phyloP scores from a whole-genome alignment of 2,329 filamentous ascomycete species.

The Huntiella bhutanensis region DNA sequence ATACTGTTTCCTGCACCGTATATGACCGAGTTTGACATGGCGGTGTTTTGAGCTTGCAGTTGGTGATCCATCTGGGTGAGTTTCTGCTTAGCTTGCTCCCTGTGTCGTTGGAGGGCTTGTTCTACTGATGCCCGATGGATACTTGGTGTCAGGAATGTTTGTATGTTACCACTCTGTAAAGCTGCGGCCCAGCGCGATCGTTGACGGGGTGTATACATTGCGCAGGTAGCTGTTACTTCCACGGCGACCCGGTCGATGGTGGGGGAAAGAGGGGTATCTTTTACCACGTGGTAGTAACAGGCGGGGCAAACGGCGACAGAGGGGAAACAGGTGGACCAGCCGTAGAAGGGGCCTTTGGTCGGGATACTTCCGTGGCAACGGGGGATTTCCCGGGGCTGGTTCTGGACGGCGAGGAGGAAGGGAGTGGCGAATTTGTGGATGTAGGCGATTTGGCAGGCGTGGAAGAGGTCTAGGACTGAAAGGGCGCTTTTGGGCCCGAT shows the following conservation, averaged over 20 bases:
- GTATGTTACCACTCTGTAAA: conserved; percentile 16
- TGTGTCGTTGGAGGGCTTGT: conserved; percentile 13
- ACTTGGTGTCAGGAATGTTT: conserved; percentile 16
- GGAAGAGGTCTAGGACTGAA: conserved; percentile 15
- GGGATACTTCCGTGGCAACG: conserved; percentile 17
- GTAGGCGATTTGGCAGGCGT: conserved; percentile 18
- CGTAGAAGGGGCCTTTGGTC: conserved; percentile 17
- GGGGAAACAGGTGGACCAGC: conserved; percentile 17
- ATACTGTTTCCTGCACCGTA: conserved; percentile 19
- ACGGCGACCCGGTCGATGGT: conserved; percentile 14
- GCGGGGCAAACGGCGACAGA: conserved; percentile 17
- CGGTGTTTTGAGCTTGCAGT: conserved; percentile 11
- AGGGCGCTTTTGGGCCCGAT: conserved; percentile 14
- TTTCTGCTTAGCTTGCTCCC: conserved; percentile 17
- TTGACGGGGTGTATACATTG: conserved; percentile 22
- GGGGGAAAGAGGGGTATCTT: conserved; percentile 15
- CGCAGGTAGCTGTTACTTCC: conserved; percentile 17
- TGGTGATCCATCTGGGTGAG: conserved; percentile 19
- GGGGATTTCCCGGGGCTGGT: not conserved
- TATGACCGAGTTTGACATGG: conserved; percentile 18
- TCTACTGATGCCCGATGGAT: no score
- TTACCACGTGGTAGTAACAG: conserved; percentile 19
- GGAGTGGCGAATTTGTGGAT: conserved; percentile 14
- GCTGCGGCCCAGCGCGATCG: conserved; percentile 18
- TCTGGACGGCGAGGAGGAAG: conserved; percentile 15